Conservation (phyloP, 805 yeast genomes). For the Teunomyces tritomae region DNA sequence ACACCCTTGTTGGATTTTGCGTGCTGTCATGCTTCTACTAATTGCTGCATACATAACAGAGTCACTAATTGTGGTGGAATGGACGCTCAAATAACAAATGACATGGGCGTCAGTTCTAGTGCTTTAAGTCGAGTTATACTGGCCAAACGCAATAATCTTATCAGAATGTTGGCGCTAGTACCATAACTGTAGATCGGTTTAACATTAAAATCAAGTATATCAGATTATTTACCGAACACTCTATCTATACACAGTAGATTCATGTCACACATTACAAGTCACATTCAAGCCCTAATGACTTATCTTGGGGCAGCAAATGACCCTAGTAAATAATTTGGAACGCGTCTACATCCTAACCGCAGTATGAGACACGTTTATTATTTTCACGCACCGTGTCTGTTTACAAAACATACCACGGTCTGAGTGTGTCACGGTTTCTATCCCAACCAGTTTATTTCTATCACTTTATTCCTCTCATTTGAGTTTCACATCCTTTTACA, state of each 20-base stretch:
- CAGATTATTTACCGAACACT: too few species aligned
- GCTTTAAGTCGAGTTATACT: too few species aligned
- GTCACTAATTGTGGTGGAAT: too few species aligned
- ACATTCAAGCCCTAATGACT: background rate
- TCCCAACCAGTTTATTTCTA: background rate
- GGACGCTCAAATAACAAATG: too few species aligned
- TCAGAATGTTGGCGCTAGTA: background rate
- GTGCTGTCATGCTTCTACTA: too few species aligned
- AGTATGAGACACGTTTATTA: background rate
- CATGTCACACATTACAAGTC: background rate
- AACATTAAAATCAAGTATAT: background rate
- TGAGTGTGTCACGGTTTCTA: background rate
- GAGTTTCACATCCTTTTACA: background rate
- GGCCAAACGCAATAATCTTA: too few species aligned
- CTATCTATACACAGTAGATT: too few species aligned
- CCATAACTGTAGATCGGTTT: background rate
- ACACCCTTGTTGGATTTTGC: too few species aligned
- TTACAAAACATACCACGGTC: constrained; percentile 4
- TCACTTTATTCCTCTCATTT: constrained; percentile 1
- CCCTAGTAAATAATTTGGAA: background rate
- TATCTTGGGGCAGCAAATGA: background rate
- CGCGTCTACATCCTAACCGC: background rate
- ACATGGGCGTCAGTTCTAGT: too few species aligned
- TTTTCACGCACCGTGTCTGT: constrained; percentile 2
- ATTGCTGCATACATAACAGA: too few species aligned